Evolutionary conservation across 257 asterid genomes (phyloP), one percentile per base, ranked within the genome.

Genomic region (Handroanthus guayacan): DNA sequence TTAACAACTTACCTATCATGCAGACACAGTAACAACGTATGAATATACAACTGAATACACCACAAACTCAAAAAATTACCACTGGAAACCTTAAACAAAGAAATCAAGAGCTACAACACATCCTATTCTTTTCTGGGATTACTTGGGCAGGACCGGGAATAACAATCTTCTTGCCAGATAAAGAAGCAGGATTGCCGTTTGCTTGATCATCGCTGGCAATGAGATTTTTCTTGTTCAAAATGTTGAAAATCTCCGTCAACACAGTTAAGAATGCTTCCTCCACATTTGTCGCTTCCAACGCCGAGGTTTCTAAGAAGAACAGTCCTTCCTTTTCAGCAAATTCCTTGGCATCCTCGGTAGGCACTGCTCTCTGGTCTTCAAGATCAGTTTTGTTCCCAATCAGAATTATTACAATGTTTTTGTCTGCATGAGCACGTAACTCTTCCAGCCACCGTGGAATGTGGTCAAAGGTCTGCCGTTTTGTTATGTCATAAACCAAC

Each of bases 271-370:
- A 91, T 0, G 97, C 94, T 1, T 82, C 83, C 87, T 91, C 97
- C 70, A 91, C 91, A 16, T 91, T 91, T 12, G 82, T 89, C 11
- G 91, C 89, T 66, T 89, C 84, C 79, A 89, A 45, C 9, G 97
- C 97, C 5, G 97, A 91, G 36, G 97, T 91, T 78, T 91, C 97
- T 64, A 91, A 75, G 90, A 91, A 91, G 83, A 89, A 91, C 13
- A 91, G 76, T 16, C 85, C 95, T 50, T 91, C 95, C 71, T 79
- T 85, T 56, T 89, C 80, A 6, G 97, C 91, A 63, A 91, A 91
- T 79, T 91, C 97, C 82, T 83, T 86, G 34, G 97, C 97, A 68
- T 91, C 97, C 79, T 89, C 97, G 1, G 89, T 86, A 2, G 97
- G 79, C 60, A 91, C 90, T 39, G 86, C 91, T 14, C 97, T 84